Conservation (phyloP, 768 basidiomycete species). For the Lyophyllum decastes region DNA sequence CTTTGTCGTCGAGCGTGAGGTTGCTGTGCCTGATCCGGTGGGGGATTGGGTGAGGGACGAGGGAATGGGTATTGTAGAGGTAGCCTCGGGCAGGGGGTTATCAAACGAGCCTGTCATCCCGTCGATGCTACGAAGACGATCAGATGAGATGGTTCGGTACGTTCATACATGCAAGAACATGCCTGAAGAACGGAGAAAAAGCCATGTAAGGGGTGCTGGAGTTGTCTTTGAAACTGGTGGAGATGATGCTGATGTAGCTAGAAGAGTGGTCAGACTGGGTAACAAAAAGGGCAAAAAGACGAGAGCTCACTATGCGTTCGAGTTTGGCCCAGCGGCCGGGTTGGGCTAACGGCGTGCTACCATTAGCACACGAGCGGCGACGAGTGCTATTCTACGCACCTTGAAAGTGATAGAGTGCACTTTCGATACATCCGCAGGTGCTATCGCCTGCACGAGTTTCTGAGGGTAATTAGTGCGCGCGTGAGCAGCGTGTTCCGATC, state of each 20-base stretch:
- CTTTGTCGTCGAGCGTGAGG: conserved; percentile 27
- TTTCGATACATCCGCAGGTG: conserved; percentile 53
- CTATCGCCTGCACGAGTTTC: conserved; percentile 59
- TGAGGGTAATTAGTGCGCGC: conserved; percentile 23
- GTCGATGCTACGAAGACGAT: conserved; percentile 40
- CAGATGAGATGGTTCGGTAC: not conserved
- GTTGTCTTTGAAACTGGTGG: conserved; percentile 31
- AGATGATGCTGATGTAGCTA: conserved; percentile 67
- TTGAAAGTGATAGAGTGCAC: conserved; percentile 54
- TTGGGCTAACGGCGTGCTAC: conserved; percentile 42
- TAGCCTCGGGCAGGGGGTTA: conserved; percentile 49
- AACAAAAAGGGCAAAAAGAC: not conserved
- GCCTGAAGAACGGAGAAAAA: conserved; percentile 63
- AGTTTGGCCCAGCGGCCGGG: conserved; percentile 55
- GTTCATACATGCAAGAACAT: conserved; percentile 1
- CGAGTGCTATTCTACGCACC: conserved; percentile 36
- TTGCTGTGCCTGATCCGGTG: conserved; percentile 25
- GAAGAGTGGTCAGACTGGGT: conserved; percentile 5
- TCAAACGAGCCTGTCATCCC: conserved; percentile 63
- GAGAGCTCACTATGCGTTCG: conserved; percentile 54
- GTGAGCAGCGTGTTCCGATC: not conserved
- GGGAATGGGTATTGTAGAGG: conserved; percentile 42
- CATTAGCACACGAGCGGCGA: not conserved
- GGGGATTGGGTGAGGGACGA: conserved; percentile 36
- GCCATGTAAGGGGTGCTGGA: conserved; percentile 31